Conservation (phyloP, 2,329 filamentous ascomycete genomes). For the Lecanicillium sp. region DNA sequence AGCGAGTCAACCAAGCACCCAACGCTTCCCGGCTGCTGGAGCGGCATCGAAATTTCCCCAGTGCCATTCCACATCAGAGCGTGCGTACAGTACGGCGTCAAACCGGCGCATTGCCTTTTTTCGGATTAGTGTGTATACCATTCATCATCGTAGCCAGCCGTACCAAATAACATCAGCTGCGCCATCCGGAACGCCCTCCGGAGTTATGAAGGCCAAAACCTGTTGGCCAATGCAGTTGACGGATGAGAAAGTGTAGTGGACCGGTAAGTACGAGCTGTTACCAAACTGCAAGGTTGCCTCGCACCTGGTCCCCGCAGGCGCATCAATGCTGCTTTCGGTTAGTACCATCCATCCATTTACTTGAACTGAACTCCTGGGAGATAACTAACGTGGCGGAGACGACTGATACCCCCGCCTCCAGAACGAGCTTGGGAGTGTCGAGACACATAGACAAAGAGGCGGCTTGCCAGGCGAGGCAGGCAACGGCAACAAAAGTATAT, state of each 20-base stretch:
- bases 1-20: background rate
- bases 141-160: background rate
- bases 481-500: background rate
- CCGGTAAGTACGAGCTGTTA: conserved; percentile 9
- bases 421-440: background rate
- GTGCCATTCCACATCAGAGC: background rate
- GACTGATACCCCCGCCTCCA: background rate
- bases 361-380: no score
- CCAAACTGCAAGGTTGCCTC: conserved; percentile 12
- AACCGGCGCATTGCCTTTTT: conserved; percentile 8
- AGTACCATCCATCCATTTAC: background rate
- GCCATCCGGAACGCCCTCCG: conserved; percentile 7
- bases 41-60: background rate
- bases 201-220: conserved; percentile 7
- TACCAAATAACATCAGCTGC: conserved; percentile 11
- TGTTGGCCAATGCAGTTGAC: conserved; percentile 8
- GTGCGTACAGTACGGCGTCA: conserved; percentile 6
- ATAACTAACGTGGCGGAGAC: background rate
- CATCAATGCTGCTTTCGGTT: conserved; percentile 5
- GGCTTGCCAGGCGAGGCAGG: background rate
- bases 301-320: conserved; percentile 5
- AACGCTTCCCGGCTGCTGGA: background rate
- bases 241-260: conserved; percentile 12
- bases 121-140: conserved; percentile 9
- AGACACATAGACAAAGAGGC: background rate